Conservation (phyloP, 805 yeast genomes). For the Kuraishia ogatae region DNA sequence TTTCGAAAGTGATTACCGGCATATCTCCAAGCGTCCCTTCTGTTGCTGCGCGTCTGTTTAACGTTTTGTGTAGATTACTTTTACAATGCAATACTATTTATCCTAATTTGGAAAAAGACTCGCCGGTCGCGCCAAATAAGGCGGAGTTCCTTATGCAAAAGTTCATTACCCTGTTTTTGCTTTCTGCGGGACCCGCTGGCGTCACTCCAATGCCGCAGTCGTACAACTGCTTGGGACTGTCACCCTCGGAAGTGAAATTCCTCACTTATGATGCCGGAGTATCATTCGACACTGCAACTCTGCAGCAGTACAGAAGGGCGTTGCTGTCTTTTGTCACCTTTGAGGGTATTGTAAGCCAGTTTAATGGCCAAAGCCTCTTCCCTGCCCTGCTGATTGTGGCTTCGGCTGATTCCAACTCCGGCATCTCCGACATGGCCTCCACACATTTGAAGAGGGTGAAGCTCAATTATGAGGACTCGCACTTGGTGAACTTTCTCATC, state of each 20-base stretch:
- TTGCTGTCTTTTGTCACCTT: conserved; percentile 28
- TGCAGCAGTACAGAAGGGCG: conserved; percentile 31
- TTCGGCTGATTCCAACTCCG: conserved; percentile 47
- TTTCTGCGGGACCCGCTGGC: conserved; percentile 33
- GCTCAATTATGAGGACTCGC: conserved; percentile 42
- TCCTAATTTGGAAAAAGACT: background rate
- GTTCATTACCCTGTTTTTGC: conserved; percentile 48
- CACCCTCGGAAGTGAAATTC: conserved; percentile 45
- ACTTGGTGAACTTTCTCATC: conserved; percentile 34
- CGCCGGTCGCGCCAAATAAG: conserved; percentile 20
- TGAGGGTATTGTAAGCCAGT: conserved; percentile 11
- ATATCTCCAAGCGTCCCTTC: conserved; percentile 27
- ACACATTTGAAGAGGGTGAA: conserved; percentile 39
- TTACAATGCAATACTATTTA: conserved; percentile 27
- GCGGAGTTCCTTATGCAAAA: conserved; percentile 34
- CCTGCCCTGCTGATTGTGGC: conserved; percentile 50
- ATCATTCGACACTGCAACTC: conserved; percentile 38
- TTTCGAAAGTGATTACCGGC: conserved; percentile 39
- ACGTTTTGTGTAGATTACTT: conserved; percentile 48
- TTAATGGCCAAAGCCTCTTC: conserved; percentile 30
- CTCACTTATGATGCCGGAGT: conserved; percentile 67
- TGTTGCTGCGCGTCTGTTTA: conserved; percentile 48
- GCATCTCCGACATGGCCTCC: conserved; percentile 46
- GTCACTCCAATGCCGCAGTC: conserved; percentile 33
- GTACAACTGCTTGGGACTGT: conserved; percentile 55